A percentile compares a stretch with the other conserved stretches of the same genome.
Conservation (phyloP, 208 protist genomes). For the Endotrypanum monterogeii region DNA sequence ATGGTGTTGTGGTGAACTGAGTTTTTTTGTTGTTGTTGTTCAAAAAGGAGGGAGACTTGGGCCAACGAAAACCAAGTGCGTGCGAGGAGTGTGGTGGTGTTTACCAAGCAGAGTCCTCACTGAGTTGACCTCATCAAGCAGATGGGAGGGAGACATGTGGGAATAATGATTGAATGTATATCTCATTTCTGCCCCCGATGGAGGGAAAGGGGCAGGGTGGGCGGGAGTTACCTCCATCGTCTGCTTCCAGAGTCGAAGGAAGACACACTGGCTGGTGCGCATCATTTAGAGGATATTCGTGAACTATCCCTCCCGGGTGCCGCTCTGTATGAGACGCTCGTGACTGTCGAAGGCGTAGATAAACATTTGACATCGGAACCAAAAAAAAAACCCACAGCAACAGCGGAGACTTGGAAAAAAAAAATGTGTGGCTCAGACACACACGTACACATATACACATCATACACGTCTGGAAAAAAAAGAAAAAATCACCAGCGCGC, state of each 20-base stretch:
- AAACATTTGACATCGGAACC: too few species aligned
- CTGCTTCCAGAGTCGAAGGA: too few species aligned
- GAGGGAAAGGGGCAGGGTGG: background rate
- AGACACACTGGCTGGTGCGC: too few species aligned
- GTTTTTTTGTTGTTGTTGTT: too few species aligned
- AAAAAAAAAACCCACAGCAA: background rate
- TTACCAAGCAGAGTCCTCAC: background rate
- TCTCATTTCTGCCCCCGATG: background rate
- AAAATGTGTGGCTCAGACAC: background rate
- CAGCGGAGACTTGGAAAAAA: background rate
- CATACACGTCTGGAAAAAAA: background rate
- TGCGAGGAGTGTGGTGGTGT: background rate
- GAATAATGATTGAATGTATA: too few species aligned
- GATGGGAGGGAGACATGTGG: background rate
- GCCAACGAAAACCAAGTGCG: background rate
- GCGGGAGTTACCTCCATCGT: too few species aligned
- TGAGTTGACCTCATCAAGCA: background rate
- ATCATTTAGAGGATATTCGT: too few species aligned
- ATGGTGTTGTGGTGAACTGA: background rate
- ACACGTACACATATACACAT: background rate
- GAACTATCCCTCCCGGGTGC: background rate
- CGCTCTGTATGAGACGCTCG: background rate
- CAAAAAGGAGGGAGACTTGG: background rate
- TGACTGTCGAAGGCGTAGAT: background rate
- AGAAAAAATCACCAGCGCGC: too few species aligned